Evolutionary conservation across 129 eudicot genomes (phyloP), one percentile per base, ranked within the genome.

Genomic region (Cynara cardunculus): DNA sequence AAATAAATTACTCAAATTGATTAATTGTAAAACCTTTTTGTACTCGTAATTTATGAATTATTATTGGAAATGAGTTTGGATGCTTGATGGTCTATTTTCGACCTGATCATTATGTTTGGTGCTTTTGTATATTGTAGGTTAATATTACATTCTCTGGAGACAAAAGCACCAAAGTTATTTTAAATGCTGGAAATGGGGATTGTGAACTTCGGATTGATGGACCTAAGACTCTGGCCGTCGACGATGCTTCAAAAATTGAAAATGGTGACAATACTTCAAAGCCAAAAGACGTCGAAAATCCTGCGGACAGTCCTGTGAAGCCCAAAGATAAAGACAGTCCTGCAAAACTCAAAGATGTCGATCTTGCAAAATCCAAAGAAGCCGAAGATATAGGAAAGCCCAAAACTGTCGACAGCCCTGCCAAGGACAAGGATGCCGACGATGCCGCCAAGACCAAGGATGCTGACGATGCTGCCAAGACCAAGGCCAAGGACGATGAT

Each of bases 151-250:
- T 77, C 5, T 41, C 86, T 77, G 86, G 73, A 71, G 82, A 77
- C 72, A 83, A 83, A 73, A 77, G 69, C 74, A 71, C 73, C 62
- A 83, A 77, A 77, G 14, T 83, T 77, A 77, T 41, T 27, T 44
- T 83, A 62, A 65, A 78, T 67, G 80, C 76, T 46, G 85, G 85
- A 22, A 30, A 75, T 64, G 86, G 82, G n/a, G 73, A 44, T 41
- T 83, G 86, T 72, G 82, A 77, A 74, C 86, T 83, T 64, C 75
- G 21, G 11, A 35, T 83, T 59, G 22, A 64, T 77, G 74, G 46
- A 77, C 69, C 78, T 31, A 32, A 72, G 69, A 65, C 67, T 34
- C 6, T 78, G 19, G 27, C 59, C 0, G 31, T 71, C 69, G 39
- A 77, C 79, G 53, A 14, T 75, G 70, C 84, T 65, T 30, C 81